Base-by-base conservation (phyloP, 805 yeast species). In the Metahyphopichia silvanorum region DNA sequence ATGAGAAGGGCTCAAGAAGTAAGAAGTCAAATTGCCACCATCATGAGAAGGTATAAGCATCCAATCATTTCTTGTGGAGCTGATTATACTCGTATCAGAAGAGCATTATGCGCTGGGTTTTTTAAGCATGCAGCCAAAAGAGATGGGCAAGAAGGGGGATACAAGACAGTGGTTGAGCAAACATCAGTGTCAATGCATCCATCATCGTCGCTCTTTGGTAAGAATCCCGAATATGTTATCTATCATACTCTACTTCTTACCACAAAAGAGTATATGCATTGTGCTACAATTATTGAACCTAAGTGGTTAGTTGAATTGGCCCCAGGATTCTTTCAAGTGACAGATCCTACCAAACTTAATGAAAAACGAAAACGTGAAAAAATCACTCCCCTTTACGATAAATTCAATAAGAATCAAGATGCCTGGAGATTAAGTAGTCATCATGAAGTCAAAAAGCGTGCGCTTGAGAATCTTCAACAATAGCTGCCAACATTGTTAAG, bases 261-360 rank as follows among this genome's bases (percentile, higher is more conserved):
- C 0, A 75, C 84, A 11, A 79, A 80, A 50, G 98, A 91, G 66
- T 93, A 85, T 51, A 87, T 91, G 96, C 84, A 93, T 35, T 87
- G 87, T 46, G 80, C 83, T 18, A 83, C 89, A 12, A 73, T 74
- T n/a, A 77, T 93, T 21, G 88, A 87, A 32, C 85, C 95, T 0
- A 70, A 69, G 40, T 86, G 96, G 96, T 63, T 91, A 20, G 60
- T 77, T 29, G 75, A 82, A 55, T 57, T 56, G 29, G 87, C 89
- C 6, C 86, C 89, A 3, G 77, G 75, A 27, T 87, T 81, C 56
- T 91, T 82, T 69, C 76, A 76, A 49, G 71, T 69, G 12, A 72
- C 79, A 1, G 84, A 78, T 46, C 68, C 74, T 2, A 55, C 63
- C 32, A 64, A 58, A 41, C 43, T 66, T 38, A 71, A 77, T 46